Percentiles rank a stretch among this genome's conserved stretches.
phyloP scores from a whole-genome alignment of 1,139 yeast species.

The Zygosaccharomyces sapae region DNA sequence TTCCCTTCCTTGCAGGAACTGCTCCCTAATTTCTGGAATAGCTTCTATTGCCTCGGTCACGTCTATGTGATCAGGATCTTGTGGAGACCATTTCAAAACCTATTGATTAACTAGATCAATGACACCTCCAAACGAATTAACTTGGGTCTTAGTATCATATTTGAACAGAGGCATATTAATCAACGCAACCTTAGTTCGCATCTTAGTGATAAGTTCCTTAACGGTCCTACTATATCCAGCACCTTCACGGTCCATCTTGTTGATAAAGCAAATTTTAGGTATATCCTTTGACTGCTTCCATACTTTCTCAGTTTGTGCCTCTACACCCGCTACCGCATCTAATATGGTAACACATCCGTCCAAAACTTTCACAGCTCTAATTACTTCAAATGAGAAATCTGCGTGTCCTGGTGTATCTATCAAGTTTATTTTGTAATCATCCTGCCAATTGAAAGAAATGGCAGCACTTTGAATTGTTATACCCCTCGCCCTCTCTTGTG shows the following conservation, averaged over 20 bases:
- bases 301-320: slow-evolving; percentile 95
- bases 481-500: slow-evolving; percentile 89
- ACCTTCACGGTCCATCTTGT: slow-evolving; percentile 95
- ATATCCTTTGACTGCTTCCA: slow-evolving; percentile 81
- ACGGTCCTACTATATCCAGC: slow-evolving; percentile 93
- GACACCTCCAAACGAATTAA: slow-evolving; percentile 66
- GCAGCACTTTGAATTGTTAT: slow-evolving; percentile 97
- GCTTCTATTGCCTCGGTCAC: slow-evolving; percentile 21
- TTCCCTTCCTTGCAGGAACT: slow-evolving; percentile 58
- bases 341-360: slow-evolving; percentile 92
- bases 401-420: slow-evolving; percentile 99
- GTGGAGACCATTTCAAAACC: slow-evolving; percentile 57
- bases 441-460: slow-evolving; percentile 79
- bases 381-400: slow-evolving; percentile 93
- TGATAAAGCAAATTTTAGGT: slow-evolving; percentile 76
- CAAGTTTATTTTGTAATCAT: slow-evolving; percentile 65
- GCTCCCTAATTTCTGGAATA: slow-evolving; percentile 42
- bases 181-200: slow-evolving; percentile 69
- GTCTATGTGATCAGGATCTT: slow-evolving; percentile 39
- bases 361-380: slow-evolving; percentile 77
- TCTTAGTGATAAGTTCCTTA: slow-evolving; percentile 72
- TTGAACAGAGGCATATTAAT: slow-evolving; percentile 74
- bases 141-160: slow-evolving; percentile 37
- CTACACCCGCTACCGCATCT: slow-evolving; percentile 97
- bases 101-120: slow-evolving; percentile 72